Percentiles rank a stretch among this genome's conserved stretches.
Conservation (phyloP, 192 early-diverging fungal species). For the Podila verticillata region DNA sequence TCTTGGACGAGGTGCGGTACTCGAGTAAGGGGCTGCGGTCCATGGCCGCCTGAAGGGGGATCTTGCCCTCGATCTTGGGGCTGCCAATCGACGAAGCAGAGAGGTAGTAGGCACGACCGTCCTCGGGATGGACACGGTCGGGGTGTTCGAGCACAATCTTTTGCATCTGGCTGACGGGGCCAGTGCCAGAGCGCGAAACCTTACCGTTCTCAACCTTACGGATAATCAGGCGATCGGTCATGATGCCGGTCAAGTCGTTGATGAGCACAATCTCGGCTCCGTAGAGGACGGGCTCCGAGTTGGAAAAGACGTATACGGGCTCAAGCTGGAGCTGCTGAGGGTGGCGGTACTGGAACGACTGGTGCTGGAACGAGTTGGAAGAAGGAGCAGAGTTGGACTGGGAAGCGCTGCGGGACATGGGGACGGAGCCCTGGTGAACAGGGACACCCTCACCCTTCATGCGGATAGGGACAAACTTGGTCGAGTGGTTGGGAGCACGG, state of each 20-base stretch:
- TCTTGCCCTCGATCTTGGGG: conserved; percentile 54
- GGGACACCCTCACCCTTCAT: conserved; percentile 38
- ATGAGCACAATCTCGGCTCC: conserved; percentile 78
- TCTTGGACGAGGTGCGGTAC: conserved; percentile 50
- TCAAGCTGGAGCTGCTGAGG: conserved; percentile 42
- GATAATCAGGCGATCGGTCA: conserved; percentile 77
- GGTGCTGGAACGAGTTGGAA: conserved; percentile 3
- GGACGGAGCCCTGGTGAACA: not conserved
- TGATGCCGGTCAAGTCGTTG: conserved; percentile 71
- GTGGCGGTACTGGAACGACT: conserved; percentile 38
- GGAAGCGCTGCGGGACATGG: conserved; percentile 16
- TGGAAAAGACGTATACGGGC: conserved; percentile 37
- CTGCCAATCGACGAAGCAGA: conserved; percentile 52
- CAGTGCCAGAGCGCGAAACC: conserved; percentile 69
- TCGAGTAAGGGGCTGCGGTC: conserved; percentile 48
- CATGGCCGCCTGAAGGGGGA: conserved; percentile 49
- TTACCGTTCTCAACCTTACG: conserved; percentile 83
- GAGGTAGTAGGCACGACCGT: conserved; percentile 50
- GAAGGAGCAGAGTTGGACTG: conserved; percentile 3
- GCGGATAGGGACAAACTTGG: conserved; percentile 52
- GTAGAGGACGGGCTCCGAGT: conserved; percentile 66
- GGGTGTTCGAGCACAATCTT: conserved; percentile 76
- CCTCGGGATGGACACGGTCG: conserved; percentile 40
- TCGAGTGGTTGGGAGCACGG: conserved; percentile 28
- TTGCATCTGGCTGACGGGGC: conserved; percentile 88